Evolutionary conservation across 1,284 basidiomycete genomes (phyloP).

Genomic region (Inonotus hispidus): DNA sequence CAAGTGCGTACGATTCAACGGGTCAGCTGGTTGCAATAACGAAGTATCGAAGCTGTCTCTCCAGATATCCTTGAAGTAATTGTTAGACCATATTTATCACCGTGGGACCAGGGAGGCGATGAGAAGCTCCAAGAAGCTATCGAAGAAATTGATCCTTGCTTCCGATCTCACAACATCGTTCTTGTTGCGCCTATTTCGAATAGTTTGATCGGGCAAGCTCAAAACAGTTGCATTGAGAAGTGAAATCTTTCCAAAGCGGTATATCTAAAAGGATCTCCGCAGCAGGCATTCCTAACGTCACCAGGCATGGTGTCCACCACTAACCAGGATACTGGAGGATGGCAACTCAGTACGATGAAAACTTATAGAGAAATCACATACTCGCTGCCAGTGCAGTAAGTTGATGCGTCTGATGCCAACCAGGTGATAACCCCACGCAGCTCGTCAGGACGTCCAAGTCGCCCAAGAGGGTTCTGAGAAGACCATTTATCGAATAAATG

Average conservation of each 20-base stretch:
- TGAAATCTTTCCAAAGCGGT: neutral
- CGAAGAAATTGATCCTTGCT: too few species aligned
- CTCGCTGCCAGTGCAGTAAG: constrained; percentile 73
- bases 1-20: too few species aligned
- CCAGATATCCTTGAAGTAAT: too few species aligned
- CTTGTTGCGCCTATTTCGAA: too few species aligned
- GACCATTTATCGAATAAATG: constrained; percentile 69
- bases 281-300: constrained; percentile 26
- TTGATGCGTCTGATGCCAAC: constrained; percentile 73
- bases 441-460: constrained; percentile 73
- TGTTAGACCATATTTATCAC: too few species aligned
- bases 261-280: too few species aligned
- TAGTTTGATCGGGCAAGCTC: too few species aligned
- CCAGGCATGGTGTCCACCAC: constrained; percentile 69
- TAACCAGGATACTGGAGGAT: constrained; percentile 56
- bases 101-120: too few species aligned
- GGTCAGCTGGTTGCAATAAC: too few species aligned
- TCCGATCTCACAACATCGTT: too few species aligned
- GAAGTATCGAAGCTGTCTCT: too few species aligned
- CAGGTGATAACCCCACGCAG: constrained; percentile 72
- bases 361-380: constrained; percentile 35
- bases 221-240: neutral
- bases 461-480: constrained; percentile 64
- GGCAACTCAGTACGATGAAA: constrained; percentile 2
- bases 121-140: too few species aligned